phyloP scores from a whole-genome alignment of 768 basidiomycete species.

The Lactarius sanguifluus region DNA sequence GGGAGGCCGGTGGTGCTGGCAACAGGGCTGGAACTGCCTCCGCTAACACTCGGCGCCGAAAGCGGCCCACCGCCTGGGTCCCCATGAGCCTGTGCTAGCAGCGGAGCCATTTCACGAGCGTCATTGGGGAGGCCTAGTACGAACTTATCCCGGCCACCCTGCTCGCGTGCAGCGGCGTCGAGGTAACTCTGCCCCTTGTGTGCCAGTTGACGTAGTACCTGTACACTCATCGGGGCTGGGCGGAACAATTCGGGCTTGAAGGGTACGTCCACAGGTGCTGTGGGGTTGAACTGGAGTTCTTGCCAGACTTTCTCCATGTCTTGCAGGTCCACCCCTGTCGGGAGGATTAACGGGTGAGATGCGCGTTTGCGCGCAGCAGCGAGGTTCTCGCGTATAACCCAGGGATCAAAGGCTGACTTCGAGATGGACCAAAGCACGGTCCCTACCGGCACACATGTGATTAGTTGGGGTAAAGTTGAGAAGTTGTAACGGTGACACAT shows the following conservation, averaged over 20 bases:
- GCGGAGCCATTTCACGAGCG: constrained; percentile 10
- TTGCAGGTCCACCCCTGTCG: constrained; percentile 45
- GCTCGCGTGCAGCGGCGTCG: constrained; percentile 37
- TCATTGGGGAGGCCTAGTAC: constrained; percentile 33
- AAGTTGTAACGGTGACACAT: constrained; percentile 22
- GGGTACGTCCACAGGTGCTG: constrained; percentile 17
- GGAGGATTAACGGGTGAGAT: constrained; percentile 48
- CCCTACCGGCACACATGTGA: constrained; percentile 45
- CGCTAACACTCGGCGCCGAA: not conserved
- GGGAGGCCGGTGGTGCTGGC: not conserved
- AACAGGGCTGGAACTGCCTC: not conserved
- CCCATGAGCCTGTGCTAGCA: constrained; percentile 11
- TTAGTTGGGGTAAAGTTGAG: constrained; percentile 14
- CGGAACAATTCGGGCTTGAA: constrained; percentile 40
- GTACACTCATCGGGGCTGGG: constrained; percentile 38
- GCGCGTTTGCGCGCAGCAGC: constrained; percentile 43
- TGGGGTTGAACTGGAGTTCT: constrained; percentile 40
- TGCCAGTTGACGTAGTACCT: constrained; percentile 48
- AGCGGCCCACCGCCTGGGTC: not conserved
- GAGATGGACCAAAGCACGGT: constrained; percentile 56
- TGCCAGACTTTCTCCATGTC: constrained; percentile 45
- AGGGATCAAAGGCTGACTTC: constrained; percentile 37
- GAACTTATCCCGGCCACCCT: constrained; percentile 48
- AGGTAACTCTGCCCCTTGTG: constrained; percentile 46
- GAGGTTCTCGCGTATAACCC: constrained; percentile 41